Evolutionary conservation across 1,284 basidiomycete genomes (phyloP).

Genomic region (Coniferiporia sulphurascens): DNA sequence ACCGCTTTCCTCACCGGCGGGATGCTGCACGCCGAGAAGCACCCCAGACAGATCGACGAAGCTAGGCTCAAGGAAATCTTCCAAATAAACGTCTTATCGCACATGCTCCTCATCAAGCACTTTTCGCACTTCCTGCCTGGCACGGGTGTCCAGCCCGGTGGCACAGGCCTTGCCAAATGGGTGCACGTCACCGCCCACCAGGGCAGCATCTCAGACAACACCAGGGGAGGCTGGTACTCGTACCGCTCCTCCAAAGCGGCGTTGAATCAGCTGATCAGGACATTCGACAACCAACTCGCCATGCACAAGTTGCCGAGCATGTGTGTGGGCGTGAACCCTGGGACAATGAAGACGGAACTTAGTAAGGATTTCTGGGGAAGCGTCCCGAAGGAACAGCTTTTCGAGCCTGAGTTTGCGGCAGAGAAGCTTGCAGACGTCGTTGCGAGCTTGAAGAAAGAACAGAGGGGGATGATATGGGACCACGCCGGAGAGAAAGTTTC

Average conservation of each 20-base stretch:
- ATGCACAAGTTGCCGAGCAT: conserved; percentile 51
- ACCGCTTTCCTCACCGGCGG: conserved; percentile 55
- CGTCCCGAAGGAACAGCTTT: conserved; percentile 40
- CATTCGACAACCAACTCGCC: conserved; percentile 60
- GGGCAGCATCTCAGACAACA: conserved; percentile 60
- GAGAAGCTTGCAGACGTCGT: conserved; percentile 54
- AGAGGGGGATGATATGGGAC: conserved; percentile 66
- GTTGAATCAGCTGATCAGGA: conserved; percentile 68
- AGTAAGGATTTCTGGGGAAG: conserved; percentile 46
- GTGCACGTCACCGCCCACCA: conserved; percentile 60
- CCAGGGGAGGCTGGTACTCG: conserved; percentile 66
- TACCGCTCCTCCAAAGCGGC: conserved; percentile 74
- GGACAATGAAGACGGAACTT: conserved; percentile 56
- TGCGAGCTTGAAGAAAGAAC: conserved; percentile 37
- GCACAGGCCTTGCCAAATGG: conserved; percentile 42
- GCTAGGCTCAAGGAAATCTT: conserved; percentile 43
- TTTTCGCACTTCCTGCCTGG: conserved; percentile 52
- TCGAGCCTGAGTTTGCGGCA: conserved; percentile 60
- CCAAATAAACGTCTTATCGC: conserved; percentile 55
- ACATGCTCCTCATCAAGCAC: conserved; percentile 58
- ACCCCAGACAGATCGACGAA: conserved; percentile 46
- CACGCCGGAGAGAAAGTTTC: conserved; percentile 57
- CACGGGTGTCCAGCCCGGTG: conserved; percentile 16
- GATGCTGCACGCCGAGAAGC: conserved; percentile 52
- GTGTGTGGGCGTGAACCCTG: conserved; percentile 55